Conservation (phyloP, 148 eudicot genomes). For the Silene uniflora region DNA sequence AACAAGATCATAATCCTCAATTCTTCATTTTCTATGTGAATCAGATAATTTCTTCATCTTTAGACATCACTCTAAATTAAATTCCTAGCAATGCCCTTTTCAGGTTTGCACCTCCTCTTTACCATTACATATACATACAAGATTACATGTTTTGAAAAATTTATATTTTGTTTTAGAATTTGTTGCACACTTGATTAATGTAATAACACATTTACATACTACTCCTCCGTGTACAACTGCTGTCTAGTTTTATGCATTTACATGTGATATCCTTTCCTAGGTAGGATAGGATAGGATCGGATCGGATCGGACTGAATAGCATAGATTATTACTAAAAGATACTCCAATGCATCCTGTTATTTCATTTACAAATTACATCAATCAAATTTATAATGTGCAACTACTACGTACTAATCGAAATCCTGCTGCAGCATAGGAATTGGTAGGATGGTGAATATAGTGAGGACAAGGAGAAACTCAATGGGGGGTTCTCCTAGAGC, state of each 20-base stretch:
- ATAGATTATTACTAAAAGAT: too few relatives aligned
- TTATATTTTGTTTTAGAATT: too few relatives aligned
- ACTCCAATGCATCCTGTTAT: too few relatives aligned
- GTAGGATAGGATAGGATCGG: too few relatives aligned
- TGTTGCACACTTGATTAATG: not conserved
- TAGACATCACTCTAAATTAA: not conserved
- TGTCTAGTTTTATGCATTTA: not conserved
- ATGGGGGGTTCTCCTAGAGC: constrained; percentile 41
- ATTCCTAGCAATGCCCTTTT: not conserved
- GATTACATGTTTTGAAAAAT: too few relatives aligned
- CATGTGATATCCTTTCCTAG: not conserved
- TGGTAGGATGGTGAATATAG: constrained; percentile 33
- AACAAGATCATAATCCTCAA: not conserved
- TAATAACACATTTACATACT: not conserved
- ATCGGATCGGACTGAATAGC: too few relatives aligned
- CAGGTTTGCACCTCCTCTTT: constrained; percentile 10
- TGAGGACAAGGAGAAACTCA: constrained; percentile 46
- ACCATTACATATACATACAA: too few relatives aligned
- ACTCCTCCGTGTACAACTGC: not conserved
- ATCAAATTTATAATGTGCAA: not conserved
- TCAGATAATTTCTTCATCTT: not conserved
- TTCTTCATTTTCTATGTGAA: not conserved
- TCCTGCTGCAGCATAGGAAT: not conserved
- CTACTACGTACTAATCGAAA: not conserved
- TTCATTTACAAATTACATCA: too few relatives aligned